Evolutionary conservation across 2,329 filamentous ascomycete species (phyloP), one percentile per base, ranked within the genome.

Genomic region (Cladosporium sp.): DNA sequence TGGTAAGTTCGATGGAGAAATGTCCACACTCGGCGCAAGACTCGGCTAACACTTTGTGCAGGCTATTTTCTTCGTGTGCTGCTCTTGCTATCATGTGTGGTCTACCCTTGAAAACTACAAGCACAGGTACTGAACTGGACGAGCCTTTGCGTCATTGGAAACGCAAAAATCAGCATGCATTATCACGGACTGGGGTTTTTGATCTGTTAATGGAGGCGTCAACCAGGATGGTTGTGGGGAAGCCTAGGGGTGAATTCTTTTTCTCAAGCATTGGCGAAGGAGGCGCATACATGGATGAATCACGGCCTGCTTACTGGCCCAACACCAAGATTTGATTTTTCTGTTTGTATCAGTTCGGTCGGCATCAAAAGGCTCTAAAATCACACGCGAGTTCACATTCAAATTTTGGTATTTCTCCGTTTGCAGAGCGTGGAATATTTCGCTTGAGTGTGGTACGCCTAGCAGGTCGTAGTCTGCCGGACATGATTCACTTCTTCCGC

Each of bases 81-180:
- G 91, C 83, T 88, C 89, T 67, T 99, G 95, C 80, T 92, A 93
- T 80, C 88, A 94, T 77, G 95, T 97, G 74, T 97, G 93, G 78
- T 75, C 73, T 60, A 76, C 74, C 44, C 70, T 75, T 35, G 70
- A 75, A 52, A 65, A 68, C 23, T 63, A 63, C 61, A 63, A 63
- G 26, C 61, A 63, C 61, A 63, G 44, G 18, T 55, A 56, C 50
- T 63, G 46, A 28, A 40, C 23, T 8, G 29, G 55, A 23, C 31
- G 29, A 28, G 50, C 18, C 11, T 55, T 18, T 16, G 52, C 52
- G 52, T 10, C 8, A 21, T 46, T 53, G 50, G 6, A 53, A 29
- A n/a, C 50, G 26, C 28, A 3, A 46, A 40, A 46, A 21, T 46
- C 37, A 35, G n/a, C 31, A 26, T 35, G 21, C 31, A 37, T 16